A percentile compares a stretch with the other conserved stretches of the same genome.
Evolutionary conservation across 2,329 filamentous ascomycete species (phyloP).

Genomic region (Aaosphaeria pasadenensis): DNA sequence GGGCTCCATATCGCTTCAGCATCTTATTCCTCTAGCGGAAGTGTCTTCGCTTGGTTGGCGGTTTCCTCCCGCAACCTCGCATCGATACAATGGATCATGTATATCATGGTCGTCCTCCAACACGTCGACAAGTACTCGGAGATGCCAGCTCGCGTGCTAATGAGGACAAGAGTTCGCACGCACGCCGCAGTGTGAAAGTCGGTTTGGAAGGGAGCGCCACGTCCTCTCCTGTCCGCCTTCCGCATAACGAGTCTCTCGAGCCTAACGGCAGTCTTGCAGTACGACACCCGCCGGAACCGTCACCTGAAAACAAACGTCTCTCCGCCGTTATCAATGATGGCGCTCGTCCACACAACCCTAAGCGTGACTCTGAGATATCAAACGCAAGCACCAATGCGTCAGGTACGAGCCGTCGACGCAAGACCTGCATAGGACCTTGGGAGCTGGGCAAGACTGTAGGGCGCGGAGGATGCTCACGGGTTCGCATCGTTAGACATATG

Average conservation of each 20-base stretch:
- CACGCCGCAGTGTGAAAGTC: constrained; percentile 16
- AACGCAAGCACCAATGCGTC: constrained; percentile 55
- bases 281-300: constrained; percentile 25
- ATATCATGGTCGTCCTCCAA: constrained; percentile 28
- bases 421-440: constrained; percentile 89
- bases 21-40: too few relatives aligned
- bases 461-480: constrained; percentile 83
- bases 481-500: constrained; percentile 79
- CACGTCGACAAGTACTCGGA: constrained; percentile 28
- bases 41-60: too few relatives aligned
- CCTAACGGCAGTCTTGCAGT: constrained; percentile 43
- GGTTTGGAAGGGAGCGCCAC: constrained; percentile 9
- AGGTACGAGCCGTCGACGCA: constrained; percentile 49
- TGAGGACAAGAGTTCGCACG: constrained; percentile 17
- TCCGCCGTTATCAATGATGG: constrained; percentile 50
- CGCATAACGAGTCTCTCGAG: constrained; percentile 46
- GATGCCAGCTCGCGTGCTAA: constrained; percentile 34
- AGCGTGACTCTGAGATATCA: constrained; percentile 52
- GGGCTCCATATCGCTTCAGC: too few relatives aligned
- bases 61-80: too few relatives aligned
- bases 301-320: constrained; percentile 52
- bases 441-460: constrained; percentile 85
- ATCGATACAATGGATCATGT: constrained; percentile 24
- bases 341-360: constrained; percentile 46
- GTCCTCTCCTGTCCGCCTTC: constrained; percentile 22